Evolutionary conservation across 1,284 basidiomycete species (phyloP).

Genomic region (Austropuccinia psidii): DNA sequence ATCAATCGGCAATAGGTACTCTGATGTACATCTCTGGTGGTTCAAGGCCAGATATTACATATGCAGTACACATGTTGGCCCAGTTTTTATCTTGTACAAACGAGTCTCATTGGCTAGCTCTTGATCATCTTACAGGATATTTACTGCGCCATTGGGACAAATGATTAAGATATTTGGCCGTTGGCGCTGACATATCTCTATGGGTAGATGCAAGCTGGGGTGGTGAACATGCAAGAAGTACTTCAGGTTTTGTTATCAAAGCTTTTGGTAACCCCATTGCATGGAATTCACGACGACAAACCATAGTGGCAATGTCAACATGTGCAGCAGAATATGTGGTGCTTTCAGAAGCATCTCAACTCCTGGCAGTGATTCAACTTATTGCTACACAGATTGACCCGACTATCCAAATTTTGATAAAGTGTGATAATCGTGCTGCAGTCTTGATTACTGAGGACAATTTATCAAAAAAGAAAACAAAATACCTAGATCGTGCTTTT

Average conservation of each 20-base stretch:
- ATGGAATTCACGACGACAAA: not conserved
- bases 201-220: constrained; percentile 5
- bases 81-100: not conserved
- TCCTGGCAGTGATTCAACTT: not conserved
- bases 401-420: not conserved
- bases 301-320: not conserved
- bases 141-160: not conserved
- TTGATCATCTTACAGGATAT: not conserved
- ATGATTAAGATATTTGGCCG: not conserved
- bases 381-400: not conserved
- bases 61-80: not conserved
- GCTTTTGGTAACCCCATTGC: not conserved
- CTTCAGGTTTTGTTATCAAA: not conserved
- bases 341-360: not conserved
- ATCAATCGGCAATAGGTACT: not conserved
- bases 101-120: not conserved
- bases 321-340: not conserved
- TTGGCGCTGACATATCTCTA: not conserved
- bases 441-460: not conserved
- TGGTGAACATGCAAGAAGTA: not conserved
- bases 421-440: constrained; percentile 2
- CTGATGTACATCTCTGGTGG: not conserved
- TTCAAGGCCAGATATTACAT: not conserved
- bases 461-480: not conserved
- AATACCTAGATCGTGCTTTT: not conserved